Base-by-base conservation (phyloP, 2,329 filamentous ascomycete species). In the Colletotrichum sp. region DNA sequence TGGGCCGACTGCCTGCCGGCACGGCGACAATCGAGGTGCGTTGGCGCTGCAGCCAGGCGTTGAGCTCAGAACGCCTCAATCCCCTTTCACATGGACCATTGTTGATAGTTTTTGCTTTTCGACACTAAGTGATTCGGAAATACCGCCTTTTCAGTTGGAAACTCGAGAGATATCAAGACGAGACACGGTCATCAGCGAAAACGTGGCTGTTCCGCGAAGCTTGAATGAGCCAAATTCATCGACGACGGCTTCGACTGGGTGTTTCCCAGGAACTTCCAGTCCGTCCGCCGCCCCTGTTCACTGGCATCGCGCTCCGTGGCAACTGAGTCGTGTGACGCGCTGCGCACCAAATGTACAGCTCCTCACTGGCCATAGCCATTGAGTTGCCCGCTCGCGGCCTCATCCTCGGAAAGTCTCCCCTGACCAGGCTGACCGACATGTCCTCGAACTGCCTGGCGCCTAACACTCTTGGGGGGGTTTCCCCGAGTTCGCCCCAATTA, bases 401-500 rank as follows among this genome's bases (percentile, higher is more conserved):
- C 30, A 59, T 64, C 39, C 57, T 44, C 39, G 63, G 39, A 28
- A 62, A n/a, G 13, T 36, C 16, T 34, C 55, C 73, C 64, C 49
- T 73, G 70, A 52, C 39, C 70, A 52, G 64, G 57, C 49, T 73
- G 70, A 60, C 39, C 70, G 57, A 69, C 39, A 71, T 12, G 34
- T 49, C 64, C 18, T 63, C 21, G 57, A 30, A 36, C 39, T 15
- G 55, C 49, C 36, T 52, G 30, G 36, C 28, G 63, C 39, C 59
- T 65, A 66, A 75, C 73, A n/a, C 63, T 64, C 69, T 68, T 72
- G 70, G 64, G 21, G 21, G 36, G 34, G 32, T 63, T 75, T 73
- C 64, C 70, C 73, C 73, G 73, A 76, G 44, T 28, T 73, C 64
- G 63, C 70, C 70, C 63, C 64, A 72, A 60, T 60, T 24, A 65